Evolutionary conservation across 768 basidiomycete species (phyloP).

Genomic region (Pleurotus platypus): DNA sequence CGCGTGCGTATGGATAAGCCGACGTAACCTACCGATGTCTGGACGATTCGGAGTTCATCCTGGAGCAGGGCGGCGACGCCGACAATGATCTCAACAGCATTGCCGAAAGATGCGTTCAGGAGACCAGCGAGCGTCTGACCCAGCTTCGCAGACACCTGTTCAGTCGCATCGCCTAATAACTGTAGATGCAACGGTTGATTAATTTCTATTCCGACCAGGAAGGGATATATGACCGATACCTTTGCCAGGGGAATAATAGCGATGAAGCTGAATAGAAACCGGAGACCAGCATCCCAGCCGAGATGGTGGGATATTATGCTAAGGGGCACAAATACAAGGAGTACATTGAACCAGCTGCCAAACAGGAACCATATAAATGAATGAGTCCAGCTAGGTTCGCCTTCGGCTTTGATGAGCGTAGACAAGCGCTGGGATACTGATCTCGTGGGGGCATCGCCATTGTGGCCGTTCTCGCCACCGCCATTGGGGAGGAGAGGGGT

Average conservation of each 20-base stretch:
- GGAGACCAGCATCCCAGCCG: slow-evolving; percentile 73
- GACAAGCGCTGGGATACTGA: slow-evolving; percentile 31
- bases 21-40: slow-evolving; percentile 65
- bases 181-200: slow-evolving; percentile 20
- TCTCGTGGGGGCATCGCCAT: slow-evolving; percentile 14
- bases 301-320: slow-evolving; percentile 59
- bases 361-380: slow-evolving; percentile 63
- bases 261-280: slow-evolving; percentile 73
- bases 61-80: slow-evolving; percentile 81
- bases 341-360: slow-evolving; percentile 67
- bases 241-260: slow-evolving; percentile 88
- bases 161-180: slow-evolving; percentile 79
- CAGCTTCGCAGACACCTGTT: slow-evolving; percentile 72
- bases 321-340: slow-evolving; percentile 80
- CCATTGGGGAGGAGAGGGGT: slow-evolving; percentile 48
- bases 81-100: slow-evolving; percentile 87
- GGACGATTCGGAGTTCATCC: slow-evolving; percentile 83
- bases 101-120: slow-evolving; percentile 81
- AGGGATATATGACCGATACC: slow-evolving; percentile 33
- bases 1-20: not conserved
- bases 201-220: not conserved
- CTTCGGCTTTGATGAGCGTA: slow-evolving; percentile 49
- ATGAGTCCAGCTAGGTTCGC: slow-evolving; percentile 55
- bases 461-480: slow-evolving; percentile 34
- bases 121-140: slow-evolving; percentile 86